A percentile compares a stretch with the other conserved stretches of the same genome.
phyloP scores from a whole-genome alignment of 2,329 filamentous ascomycete genomes.

The Dothiorella sarmentorum region DNA sequence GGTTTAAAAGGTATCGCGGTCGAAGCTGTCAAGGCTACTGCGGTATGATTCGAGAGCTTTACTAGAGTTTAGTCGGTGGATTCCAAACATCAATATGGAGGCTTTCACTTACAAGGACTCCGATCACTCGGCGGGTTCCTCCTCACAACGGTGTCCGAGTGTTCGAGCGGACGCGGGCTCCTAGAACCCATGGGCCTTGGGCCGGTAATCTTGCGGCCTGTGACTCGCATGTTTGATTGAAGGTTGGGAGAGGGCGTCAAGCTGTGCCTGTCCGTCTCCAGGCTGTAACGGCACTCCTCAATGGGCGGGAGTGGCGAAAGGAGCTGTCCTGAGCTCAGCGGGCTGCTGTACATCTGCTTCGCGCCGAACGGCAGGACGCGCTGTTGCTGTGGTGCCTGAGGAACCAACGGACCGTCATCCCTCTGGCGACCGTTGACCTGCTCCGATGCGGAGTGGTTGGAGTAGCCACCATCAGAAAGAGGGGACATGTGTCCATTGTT shows the following conservation, averaged over 20 bases:
- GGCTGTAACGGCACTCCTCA: constrained; percentile 48
- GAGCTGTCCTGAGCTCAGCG: constrained; percentile 35
- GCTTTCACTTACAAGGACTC: constrained; percentile 26
- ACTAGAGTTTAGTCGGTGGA: not conserved
- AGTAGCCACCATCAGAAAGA: constrained; percentile 38
- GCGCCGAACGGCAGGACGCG: constrained; percentile 7
- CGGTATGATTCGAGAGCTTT: constrained; percentile 25
- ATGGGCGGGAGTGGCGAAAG: constrained; percentile 48
- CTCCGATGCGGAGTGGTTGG: constrained; percentile 37
- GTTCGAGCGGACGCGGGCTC: constrained; percentile 42
- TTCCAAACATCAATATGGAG: not conserved
- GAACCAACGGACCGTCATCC: constrained; percentile 58
- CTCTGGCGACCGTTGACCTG: constrained; percentile 43
- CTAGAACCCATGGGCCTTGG: constrained; percentile 47
- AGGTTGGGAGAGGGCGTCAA: constrained; percentile 4
- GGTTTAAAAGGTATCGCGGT: constrained; percentile 35
- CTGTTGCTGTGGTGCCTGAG: constrained; percentile 26
- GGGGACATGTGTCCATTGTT: constrained; percentile 35
- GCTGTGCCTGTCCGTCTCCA: constrained; percentile 42
- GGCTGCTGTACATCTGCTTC: constrained; percentile 38
- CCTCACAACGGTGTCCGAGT: constrained; percentile 54
- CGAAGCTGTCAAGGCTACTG: constrained; percentile 33
- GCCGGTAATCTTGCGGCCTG: constrained; percentile 36
- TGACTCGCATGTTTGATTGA: constrained; percentile 19
- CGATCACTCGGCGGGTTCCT: constrained; percentile 31